phyloP scores from a whole-genome alignment of 768 basidiomycete genomes.

The Tephrocybe rancida region DNA sequence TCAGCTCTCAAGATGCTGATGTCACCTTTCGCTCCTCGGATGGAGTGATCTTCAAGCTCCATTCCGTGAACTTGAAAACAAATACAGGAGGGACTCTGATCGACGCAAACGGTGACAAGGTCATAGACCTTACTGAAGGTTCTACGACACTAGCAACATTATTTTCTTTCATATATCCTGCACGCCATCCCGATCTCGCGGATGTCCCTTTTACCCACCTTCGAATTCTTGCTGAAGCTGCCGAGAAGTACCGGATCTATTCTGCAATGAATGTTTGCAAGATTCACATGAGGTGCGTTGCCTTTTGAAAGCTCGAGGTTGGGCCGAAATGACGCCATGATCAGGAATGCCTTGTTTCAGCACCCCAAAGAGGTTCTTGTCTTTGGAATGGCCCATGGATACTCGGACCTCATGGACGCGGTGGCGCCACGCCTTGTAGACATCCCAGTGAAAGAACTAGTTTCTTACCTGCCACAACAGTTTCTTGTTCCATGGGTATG shows the following conservation, averaged over 20 bases:
- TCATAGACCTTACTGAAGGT: constrained; percentile 23
- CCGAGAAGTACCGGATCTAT: constrained; percentile 33
- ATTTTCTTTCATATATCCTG: constrained; percentile 29
- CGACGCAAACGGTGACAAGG: constrained; percentile 17
- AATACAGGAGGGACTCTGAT: constrained; percentile 23
- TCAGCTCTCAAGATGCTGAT: constrained; percentile 22
- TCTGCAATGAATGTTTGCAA: constrained; percentile 28
- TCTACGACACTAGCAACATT: constrained; percentile 25
- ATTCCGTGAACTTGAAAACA: constrained; percentile 20
- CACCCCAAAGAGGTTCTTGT: no score
- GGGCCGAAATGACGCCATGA: no score
- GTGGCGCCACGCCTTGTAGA: no score
- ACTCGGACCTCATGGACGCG: no score
- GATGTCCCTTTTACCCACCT: constrained; percentile 19
- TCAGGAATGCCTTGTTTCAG: no score
- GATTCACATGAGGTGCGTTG: constrained; percentile 26
- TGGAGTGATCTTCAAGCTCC: constrained; percentile 23
- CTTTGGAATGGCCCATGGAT: no score
- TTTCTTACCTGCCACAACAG: no score
- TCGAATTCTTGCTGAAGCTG: constrained; percentile 27
- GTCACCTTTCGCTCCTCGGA: constrained; percentile 25
- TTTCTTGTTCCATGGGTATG: no score
- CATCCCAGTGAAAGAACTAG: no score
- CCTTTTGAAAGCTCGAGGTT: no score
- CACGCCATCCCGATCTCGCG: constrained; percentile 23